Evolutionary conservation across 73 alveolate genomes (phyloP).

Genomic region (Stentor roeselii): DNA sequence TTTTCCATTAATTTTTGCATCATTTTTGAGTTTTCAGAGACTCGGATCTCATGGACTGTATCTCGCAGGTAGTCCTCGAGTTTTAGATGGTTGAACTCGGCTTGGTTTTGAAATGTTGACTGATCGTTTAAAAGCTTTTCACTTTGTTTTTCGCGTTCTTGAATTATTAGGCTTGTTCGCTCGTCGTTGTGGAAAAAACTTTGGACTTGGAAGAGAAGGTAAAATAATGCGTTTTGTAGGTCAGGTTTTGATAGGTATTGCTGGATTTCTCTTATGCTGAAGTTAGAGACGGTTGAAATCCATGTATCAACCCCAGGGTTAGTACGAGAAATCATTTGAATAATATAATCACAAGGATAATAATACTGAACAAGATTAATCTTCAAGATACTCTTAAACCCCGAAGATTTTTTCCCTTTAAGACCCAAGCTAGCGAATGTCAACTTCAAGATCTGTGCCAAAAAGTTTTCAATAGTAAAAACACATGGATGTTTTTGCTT

Average conservation of each 20-base stretch:
- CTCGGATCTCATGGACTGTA: not conserved
- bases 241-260: not conserved
- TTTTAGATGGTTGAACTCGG: not conserved
- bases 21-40: not conserved
- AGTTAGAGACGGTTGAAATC: not conserved
- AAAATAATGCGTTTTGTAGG: not conserved
- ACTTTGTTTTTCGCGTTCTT: not conserved
- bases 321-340: not conserved
- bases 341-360: not conserved
- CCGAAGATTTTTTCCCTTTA: not conserved
- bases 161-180: constrained; percentile 1
- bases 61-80: not conserved
- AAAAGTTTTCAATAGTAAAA: not conserved
- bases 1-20: not conserved
- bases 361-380: not conserved
- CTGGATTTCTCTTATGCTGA: not conserved
- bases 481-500: not conserved
- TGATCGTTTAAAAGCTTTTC: not conserved
- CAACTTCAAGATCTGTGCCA: not conserved
- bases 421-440: not conserved
- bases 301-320: not conserved
- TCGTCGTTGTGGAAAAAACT: not conserved
- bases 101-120: not conserved
- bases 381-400: not conserved
- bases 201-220: not conserved